These are phyloP conservation scores for Leccinum obscurum DNA, from an alignment of 768 basidiomycete genomes.

Conservation along the genomic window DNA sequence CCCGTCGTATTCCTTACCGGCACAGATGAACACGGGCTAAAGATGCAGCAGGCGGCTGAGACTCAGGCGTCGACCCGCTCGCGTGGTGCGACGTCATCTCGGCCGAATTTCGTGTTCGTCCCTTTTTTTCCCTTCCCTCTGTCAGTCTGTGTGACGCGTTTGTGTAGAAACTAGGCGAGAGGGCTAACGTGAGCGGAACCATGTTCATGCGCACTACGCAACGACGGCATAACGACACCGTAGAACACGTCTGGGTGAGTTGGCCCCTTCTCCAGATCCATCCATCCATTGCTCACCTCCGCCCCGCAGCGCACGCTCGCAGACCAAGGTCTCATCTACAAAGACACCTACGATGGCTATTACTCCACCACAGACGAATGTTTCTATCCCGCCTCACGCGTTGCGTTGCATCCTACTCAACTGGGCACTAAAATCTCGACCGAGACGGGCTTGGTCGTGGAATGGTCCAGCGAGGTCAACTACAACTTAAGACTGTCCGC, in stretches of 20 bases:
- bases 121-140: background rate
- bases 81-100: conserved; percentile 73
- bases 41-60: conserved; percentile 84
- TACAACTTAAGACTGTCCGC: conserved; percentile 83
- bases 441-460: conserved; percentile 79
- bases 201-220: conserved; percentile 81
- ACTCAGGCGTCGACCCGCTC: conserved; percentile 49
- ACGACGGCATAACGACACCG: conserved; percentile 58
- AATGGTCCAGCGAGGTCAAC: conserved; percentile 83
- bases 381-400: conserved; percentile 56
- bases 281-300: background rate
- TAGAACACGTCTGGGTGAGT: conserved; percentile 80
- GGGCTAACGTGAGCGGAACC: conserved; percentile 66
- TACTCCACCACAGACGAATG: conserved; percentile 92
- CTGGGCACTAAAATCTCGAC: conserved; percentile 45
- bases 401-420: conserved; percentile 23
- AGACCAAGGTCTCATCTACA: conserved; percentile 73
- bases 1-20: too few species aligned
- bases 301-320: conserved; percentile 54
- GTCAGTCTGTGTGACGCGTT: background rate
- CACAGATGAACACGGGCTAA: conserved; percentile 73
- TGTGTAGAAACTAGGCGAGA: conserved; percentile 58
- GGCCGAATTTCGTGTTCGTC: conserved; percentile 70
- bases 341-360: conserved; percentile 83
- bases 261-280: background rate